Evolutionary conservation across 176 grass and related monocot genomes (phyloP).

Genomic region (Zea luxurians): DNA sequence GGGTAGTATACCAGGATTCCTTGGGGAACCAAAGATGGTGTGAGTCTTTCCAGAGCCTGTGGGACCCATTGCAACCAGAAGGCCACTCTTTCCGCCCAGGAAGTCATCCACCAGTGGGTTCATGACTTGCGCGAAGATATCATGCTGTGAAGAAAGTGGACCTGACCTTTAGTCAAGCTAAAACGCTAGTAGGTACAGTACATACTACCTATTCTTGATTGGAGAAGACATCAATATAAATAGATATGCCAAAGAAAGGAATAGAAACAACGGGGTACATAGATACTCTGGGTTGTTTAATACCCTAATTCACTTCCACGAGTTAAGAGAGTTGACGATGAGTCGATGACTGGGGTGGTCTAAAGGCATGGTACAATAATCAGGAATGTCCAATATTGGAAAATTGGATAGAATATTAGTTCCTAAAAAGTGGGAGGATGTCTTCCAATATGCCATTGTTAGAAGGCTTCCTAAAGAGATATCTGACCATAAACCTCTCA

Average conservation of each 20-base stretch:
- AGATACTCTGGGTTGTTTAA: too few relatives aligned
- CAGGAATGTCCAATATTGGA: too few relatives aligned
- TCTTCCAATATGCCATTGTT: too few relatives aligned
- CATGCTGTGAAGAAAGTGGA: constrained; percentile 46
- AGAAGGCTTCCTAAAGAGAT: too few relatives aligned
- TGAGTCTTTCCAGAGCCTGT: constrained; percentile 90
- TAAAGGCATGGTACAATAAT: too few relatives aligned
- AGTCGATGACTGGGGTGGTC: too few relatives aligned
- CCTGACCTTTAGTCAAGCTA: not conserved
- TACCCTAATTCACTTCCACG: too few relatives aligned
- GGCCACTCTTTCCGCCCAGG: constrained; percentile 66
- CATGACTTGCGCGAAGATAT: constrained; percentile 71
- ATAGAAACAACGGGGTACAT: too few relatives aligned
- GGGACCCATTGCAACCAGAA: constrained; percentile 76
- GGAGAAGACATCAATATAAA: not conserved
- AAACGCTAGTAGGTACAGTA: not conserved
- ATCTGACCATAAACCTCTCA: too few relatives aligned
- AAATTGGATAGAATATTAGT: not conserved
- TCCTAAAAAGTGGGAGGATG: too few relatives aligned
- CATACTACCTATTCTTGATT: not conserved
- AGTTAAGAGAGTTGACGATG: too few relatives aligned
- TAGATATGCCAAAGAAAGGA: not conserved
- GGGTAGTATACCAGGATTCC: constrained; percentile 68
- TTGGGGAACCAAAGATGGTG: constrained; percentile 70
- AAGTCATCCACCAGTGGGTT: constrained; percentile 71